Percentiles rank a stretch among this genome's conserved stretches.
Evolutionary conservation across 257 asterid species (phyloP).

Genomic region (Solanum lycopersicoides): DNA sequence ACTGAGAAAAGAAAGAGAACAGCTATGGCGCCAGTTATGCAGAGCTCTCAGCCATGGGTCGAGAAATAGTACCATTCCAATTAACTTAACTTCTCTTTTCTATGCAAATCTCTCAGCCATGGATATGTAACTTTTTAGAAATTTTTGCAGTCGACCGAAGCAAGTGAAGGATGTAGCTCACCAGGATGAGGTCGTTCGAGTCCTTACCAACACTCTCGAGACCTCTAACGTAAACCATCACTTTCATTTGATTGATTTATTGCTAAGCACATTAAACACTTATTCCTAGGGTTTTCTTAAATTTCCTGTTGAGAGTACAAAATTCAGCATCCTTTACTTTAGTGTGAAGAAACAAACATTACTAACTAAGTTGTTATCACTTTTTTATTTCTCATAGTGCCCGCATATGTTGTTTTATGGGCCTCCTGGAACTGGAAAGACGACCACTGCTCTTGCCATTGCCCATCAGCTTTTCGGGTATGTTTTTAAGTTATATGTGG

Average conservation of each 20-base stretch:
- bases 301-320: neutral
- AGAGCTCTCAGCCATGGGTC: constrained; percentile 95
- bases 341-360: neutral
- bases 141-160: constrained; percentile 71
- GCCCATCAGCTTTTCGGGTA: constrained; percentile 95
- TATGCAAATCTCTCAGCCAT: neutral
- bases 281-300: neutral
- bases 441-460: constrained; percentile 93
- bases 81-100: neutral
- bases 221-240: constrained; percentile 55
- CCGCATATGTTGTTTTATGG: constrained; percentile 98
- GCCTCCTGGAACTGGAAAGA: constrained; percentile 97
- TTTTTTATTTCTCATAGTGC: constrained; percentile 32
- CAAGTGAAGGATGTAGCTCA: constrained; percentile 96
- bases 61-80: constrained; percentile 64
- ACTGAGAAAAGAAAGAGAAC: neutral
- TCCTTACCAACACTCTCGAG: constrained; percentile 90
- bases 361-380: neutral
- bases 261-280: neutral
- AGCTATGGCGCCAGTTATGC: constrained; percentile 82
- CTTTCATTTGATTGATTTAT: neutral
- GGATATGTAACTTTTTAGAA: neutral
- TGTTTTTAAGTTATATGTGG: neutral
- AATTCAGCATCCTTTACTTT: neutral
- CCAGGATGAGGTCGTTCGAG: constrained; percentile 96